Evolutionary conservation across 1,284 basidiomycete species (phyloP), one percentile per base, ranked within the genome.

Genomic region (Ustilago nuda): DNA sequence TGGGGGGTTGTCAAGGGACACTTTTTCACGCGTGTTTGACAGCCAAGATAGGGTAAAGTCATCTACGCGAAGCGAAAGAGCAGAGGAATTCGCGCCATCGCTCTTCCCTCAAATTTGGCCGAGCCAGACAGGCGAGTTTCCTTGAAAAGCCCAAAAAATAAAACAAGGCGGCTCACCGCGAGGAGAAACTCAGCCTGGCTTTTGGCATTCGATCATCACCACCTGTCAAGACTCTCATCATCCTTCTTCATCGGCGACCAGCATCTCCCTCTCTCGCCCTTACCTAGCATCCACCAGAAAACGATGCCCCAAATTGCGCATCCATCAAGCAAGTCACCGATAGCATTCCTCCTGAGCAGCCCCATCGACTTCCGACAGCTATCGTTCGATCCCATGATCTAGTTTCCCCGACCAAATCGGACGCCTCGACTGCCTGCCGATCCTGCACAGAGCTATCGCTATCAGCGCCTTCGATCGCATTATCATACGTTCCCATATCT

Each of bases 11-110:
- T 13, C 30, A 32, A 32, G 11, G 23, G 30, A 15, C 48, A 50
- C 48, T 50, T 30, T 50, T 4, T 45, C 39, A 48, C 45, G 45
- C 23, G 45, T 48, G 9, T 19, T 19, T 48, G 45, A 48, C 45
- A 27, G 45, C 23, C 23, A 39, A 39, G 4, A 39, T 9, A 39
- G 19, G 45, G 0, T 8, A 17, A 19, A 19, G n/a, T 19, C 43
- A 19, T 45, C 8, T 19, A 45, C 43, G 43, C 43, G 43, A 45
- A 17, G 15, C 15, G 39, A 41, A 12, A 41, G 43, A 19, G n/a
- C n/a, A 19, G 8, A 45, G 43, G n/a, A 27, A 27, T 27, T 27
- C 23, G 2, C 23, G 23, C 23, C 23, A 27, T 27, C 23, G 23
- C 23, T 27, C 23, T 27, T 27, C 23, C 3, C 3, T 27, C 23